phyloP scores from a whole-genome alignment of 2,329 filamentous ascomycete genomes.

The Myriosclerotinia scirpicola region DNA sequence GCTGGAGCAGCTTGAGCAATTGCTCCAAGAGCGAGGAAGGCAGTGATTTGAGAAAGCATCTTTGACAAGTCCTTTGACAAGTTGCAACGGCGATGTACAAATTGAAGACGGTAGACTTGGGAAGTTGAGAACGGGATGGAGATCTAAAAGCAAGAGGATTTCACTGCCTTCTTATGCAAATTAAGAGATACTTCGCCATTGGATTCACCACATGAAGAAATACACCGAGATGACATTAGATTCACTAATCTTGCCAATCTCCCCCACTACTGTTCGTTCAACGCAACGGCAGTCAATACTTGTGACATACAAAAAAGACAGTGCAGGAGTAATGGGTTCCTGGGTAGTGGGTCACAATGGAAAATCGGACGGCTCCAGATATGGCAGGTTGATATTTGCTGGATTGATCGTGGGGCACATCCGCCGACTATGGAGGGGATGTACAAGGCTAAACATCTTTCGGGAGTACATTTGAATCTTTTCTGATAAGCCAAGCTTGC shows the following conservation, averaged over 20 bases:
- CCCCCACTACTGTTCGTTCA: not conserved
- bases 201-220: conserved; percentile 2
- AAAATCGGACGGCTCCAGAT: conserved; percentile 11
- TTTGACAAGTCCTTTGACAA: conserved; percentile 29
- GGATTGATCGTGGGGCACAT: not conserved
- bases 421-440: not conserved
- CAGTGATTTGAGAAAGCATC: conserved; percentile 35
- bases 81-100: conserved; percentile 7
- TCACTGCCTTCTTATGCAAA: conserved; percentile 31
- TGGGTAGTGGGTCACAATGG: conserved; percentile 1
- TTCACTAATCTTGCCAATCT: not conserved
- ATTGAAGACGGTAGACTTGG: conserved; percentile 24
- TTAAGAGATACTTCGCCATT: not conserved
- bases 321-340: not conserved
- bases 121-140: conserved; percentile 25
- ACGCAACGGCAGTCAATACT: not conserved
- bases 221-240: not conserved
- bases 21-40: conserved; percentile 35
- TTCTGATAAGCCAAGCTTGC: conserved; percentile 4
- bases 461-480: not conserved
- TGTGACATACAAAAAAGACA: not conserved
- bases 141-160: conserved; percentile 19
- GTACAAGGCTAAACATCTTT: conserved; percentile 4
- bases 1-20: conserved; percentile 32
- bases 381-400: conserved; percentile 13